Conservation (phyloP, 139 green algal species). For the Picochlorum sp. region DNA sequence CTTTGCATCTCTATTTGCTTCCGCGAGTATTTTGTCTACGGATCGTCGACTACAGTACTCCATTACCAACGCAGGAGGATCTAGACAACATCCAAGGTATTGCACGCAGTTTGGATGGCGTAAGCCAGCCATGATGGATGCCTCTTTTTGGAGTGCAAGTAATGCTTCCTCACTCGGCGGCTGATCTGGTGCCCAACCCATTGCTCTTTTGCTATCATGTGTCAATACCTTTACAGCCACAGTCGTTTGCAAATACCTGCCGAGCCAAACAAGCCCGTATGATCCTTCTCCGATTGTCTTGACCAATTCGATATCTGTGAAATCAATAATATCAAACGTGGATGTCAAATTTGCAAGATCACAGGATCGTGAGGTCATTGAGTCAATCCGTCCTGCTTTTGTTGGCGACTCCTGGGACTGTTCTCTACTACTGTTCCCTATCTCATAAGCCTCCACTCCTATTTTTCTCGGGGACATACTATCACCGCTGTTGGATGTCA, state of each 20-base stretch:
- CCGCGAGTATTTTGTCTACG: constrained; percentile 34
- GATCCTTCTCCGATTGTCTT: constrained; percentile 23
- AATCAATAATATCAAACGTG: constrained; percentile 9
- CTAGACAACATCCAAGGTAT: constrained; percentile 40
- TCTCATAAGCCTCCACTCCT: no score
- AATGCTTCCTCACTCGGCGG: neutral
- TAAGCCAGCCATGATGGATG: constrained; percentile 37
- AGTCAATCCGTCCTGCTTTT: neutral
- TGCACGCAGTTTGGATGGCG: constrained; percentile 49
- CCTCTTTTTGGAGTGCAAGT: constrained; percentile 18
- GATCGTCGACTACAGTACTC: constrained; percentile 44
- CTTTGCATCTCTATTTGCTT: constrained; percentile 9
- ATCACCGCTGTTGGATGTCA: neutral
- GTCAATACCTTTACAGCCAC: constrained; percentile 24
- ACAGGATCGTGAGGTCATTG: neutral
- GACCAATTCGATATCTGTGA: constrained; percentile 23
- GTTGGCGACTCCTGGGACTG: constrained; percentile 3
- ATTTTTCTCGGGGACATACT: neutral
- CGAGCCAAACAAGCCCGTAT: constrained; percentile 31
- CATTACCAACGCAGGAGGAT: constrained; percentile 39
- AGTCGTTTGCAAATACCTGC: constrained; percentile 18
- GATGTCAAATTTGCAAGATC: neutral
- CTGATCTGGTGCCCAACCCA: neutral
- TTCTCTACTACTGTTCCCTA: neutral
- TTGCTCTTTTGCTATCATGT: neutral